phyloP scores from a whole-genome alignment of 164 flowering plant species.

The Vitis rupestris region DNA sequence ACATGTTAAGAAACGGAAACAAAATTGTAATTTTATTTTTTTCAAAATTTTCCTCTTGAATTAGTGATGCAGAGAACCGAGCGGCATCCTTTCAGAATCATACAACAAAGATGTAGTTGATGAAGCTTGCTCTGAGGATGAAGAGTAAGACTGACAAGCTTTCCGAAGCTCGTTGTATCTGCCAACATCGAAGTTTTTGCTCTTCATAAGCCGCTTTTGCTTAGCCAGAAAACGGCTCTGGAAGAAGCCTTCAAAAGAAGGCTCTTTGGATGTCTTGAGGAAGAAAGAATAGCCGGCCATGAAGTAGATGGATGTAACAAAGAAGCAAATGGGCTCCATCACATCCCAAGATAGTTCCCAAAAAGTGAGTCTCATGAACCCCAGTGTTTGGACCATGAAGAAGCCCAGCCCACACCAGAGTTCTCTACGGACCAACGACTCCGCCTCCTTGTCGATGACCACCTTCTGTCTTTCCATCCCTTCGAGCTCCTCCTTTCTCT shows the following conservation, averaged over 20 bases:
- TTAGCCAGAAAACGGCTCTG: slow-evolving; percentile 56
- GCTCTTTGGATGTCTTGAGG: slow-evolving; percentile 67
- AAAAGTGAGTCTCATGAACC: slow-evolving; percentile 75
- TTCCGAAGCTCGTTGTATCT: slow-evolving; percentile 48
- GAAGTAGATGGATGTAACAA: slow-evolving; percentile 60
- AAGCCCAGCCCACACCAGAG: slow-evolving; percentile 61
- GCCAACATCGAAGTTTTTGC: slow-evolving; percentile 36
- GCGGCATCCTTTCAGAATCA: too few species aligned
- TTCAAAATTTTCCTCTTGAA: too few species aligned
- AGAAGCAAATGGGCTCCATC: slow-evolving; percentile 86
- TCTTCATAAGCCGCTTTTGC: slow-evolving; percentile 47
- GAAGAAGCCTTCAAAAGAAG: slow-evolving; percentile 71
- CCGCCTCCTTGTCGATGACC: slow-evolving; percentile 51
- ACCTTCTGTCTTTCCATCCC: slow-evolving; percentile 50
- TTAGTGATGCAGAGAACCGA: too few species aligned
- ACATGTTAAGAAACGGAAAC: too few species aligned
- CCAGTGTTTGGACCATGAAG: slow-evolving; percentile 58
- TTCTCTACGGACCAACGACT: slow-evolving; percentile 43
- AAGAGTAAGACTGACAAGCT: slow-evolving; percentile 16
- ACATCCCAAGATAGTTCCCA: slow-evolving; percentile 90
- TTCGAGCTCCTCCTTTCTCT: slow-evolving; percentile 43
- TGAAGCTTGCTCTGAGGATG: neutral
- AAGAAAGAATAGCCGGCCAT: slow-evolving; percentile 67
- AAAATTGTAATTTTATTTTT: too few species aligned
- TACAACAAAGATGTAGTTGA: too few species aligned